Evolutionary conservation across 768 basidiomycete genomes (phyloP).

Genomic region (Cyathus striatus): DNA sequence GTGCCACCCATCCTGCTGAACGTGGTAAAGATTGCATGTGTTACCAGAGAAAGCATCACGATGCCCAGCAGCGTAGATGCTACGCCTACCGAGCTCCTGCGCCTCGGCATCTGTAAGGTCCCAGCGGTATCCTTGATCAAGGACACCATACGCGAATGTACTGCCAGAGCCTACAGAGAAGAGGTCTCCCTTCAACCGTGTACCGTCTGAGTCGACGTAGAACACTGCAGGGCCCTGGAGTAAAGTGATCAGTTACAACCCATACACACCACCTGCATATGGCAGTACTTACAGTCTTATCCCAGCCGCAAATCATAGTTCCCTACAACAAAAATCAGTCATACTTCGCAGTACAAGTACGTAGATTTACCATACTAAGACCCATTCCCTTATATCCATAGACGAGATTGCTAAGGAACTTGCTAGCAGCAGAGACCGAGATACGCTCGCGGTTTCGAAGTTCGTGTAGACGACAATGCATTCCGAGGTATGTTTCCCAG

Average conservation of each 20-base stretch:
- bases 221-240: slow-evolving; percentile 84
- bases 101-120: slow-evolving; percentile 92
- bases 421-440: slow-evolving; percentile 98
- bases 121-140: slow-evolving; percentile 94
- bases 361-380: slow-evolving; percentile 89
- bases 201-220: slow-evolving; percentile 97
- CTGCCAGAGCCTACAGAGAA: slow-evolving; percentile 99
- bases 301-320: slow-evolving; percentile 99
- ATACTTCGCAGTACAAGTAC: too few species aligned
- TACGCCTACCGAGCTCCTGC: slow-evolving; percentile 87
- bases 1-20: slow-evolving; percentile 92
- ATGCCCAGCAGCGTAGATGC: slow-evolving; percentile 96
- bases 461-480: slow-evolving; percentile 95
- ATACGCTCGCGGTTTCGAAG: slow-evolving; percentile 95
- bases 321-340: slow-evolving; percentile 55
- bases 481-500: slow-evolving; percentile 99
- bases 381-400: slow-evolving; percentile 99
- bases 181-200: slow-evolving; percentile 91
- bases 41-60: slow-evolving; percentile 96
- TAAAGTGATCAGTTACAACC: slow-evolving; percentile 1
- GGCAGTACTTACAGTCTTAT: slow-evolving; percentile 74
- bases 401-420: slow-evolving; percentile 94
- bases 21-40: slow-evolving; percentile 92
- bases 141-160: slow-evolving; percentile 98
- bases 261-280: background rate